phyloP scores from a whole-genome alignment of 2,329 filamentous ascomycete genomes.

The Alternaria sp. region DNA sequence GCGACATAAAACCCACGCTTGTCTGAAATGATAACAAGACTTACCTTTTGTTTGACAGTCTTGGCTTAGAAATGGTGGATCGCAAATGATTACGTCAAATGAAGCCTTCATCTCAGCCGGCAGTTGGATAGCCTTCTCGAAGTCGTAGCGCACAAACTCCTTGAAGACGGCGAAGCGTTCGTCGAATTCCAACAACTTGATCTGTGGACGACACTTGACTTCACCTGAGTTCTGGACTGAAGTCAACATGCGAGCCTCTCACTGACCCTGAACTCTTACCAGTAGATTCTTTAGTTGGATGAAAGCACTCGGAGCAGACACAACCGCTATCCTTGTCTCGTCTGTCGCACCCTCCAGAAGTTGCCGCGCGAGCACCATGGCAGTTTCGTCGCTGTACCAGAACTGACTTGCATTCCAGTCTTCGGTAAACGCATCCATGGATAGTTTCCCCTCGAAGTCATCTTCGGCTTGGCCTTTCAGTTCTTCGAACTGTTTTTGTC shows the following conservation, averaged over 20 bases:
- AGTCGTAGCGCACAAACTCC: conserved; percentile 80
- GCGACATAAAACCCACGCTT: neutral
- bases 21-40: neutral
- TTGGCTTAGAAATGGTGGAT: conserved; percentile 81
- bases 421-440: conserved; percentile 77
- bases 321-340: conserved; percentile 70
- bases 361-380: conserved; percentile 68
- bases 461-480: conserved; percentile 70
- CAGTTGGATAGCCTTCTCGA: conserved; percentile 71
- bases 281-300: conserved; percentile 77
- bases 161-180: conserved; percentile 76
- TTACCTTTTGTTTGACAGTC: conserved; percentile 82
- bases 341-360: conserved; percentile 69
- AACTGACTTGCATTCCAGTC: conserved; percentile 88
- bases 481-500: conserved; percentile 72
- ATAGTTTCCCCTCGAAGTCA: conserved; percentile 58
- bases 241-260: neutral
- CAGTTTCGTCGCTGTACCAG: conserved; percentile 82
- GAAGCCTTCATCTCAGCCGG: conserved; percentile 69
- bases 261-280: conserved; percentile 53
- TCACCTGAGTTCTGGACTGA: conserved; percentile 41
- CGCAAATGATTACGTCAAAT: conserved; percentile 75
- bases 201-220: conserved; percentile 58
- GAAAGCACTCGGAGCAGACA: conserved; percentile 81
- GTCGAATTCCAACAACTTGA: conserved; percentile 78